Evolutionary conservation across 345 rosid species (phyloP).

Genomic region (Eucalyptus tenuipes): DNA sequence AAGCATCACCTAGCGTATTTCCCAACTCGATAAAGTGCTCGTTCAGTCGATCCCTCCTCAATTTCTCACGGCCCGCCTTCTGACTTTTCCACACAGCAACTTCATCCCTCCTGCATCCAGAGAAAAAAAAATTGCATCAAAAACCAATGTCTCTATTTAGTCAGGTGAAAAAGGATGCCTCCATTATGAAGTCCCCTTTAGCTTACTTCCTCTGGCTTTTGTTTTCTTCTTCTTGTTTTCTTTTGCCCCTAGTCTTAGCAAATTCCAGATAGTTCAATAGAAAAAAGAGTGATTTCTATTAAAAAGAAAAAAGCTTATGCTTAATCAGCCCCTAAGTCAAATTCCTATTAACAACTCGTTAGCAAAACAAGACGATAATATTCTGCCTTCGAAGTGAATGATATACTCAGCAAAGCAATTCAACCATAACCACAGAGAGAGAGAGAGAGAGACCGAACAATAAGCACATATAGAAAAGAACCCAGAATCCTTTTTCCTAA

Average conservation of each 20-base stretch:
- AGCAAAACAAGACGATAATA: not conserved
- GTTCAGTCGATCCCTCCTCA: constrained; percentile 85
- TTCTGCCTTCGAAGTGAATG: not conserved
- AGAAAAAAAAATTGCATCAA: not conserved
- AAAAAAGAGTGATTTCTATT: not conserved
- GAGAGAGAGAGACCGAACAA: not conserved
- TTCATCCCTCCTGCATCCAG: constrained; percentile 18
- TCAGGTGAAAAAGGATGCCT: not conserved
- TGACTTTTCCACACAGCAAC: constrained; percentile 52
- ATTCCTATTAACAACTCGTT: not conserved
- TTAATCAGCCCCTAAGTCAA: not conserved
- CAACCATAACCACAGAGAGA: not conserved
- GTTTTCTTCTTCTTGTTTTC: not conserved
- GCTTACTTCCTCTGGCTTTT: not conserved
- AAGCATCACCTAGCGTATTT: constrained; percentile 46
- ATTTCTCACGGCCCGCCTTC: constrained; percentile 86
- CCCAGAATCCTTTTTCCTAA: not conserved
- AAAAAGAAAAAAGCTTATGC: not conserved
- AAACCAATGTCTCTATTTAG: not conserved
- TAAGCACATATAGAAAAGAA: not conserved
- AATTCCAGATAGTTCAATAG: not conserved
- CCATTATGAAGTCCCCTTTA: not conserved
- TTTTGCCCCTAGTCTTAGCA: not conserved
- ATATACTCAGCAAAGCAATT: not conserved
- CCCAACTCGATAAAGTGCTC: constrained; percentile 82